Conservation (phyloP, 805 yeast genomes). For the Kodamaea nitidulidarum region DNA sequence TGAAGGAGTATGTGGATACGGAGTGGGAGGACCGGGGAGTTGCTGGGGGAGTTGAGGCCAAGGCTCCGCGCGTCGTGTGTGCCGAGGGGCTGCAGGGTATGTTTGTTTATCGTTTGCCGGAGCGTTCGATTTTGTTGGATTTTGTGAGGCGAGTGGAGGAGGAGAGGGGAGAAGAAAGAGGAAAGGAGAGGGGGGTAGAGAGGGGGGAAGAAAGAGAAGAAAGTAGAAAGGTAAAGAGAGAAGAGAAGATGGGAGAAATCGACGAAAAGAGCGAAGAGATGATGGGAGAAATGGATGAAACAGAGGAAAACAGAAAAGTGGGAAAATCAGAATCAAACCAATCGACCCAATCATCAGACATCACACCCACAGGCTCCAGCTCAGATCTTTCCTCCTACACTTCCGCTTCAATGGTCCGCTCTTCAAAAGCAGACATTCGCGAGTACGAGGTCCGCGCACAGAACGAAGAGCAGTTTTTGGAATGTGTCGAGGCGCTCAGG, state of each 20-base stretch:
- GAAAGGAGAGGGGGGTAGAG: constrained; percentile 35
- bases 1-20: constrained; percentile 1
- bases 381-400: too few relatives aligned
- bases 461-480: constrained; percentile 20
- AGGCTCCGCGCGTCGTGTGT: constrained; percentile 18
- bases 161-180: not conserved
- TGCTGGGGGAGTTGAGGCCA: constrained; percentile 21
- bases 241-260: constrained; percentile 28
- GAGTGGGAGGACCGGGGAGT: constrained; percentile 4
- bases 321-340: too few relatives aligned
- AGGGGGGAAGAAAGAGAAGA: not conserved
- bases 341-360: too few relatives aligned
- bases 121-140: constrained; percentile 62
- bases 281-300: too few relatives aligned
- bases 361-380: too few relatives aligned
- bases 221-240: constrained; percentile 16
- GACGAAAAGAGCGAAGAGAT: too few relatives aligned
- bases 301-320: not conserved
- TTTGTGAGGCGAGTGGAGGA: constrained; percentile 51
- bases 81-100: constrained; percentile 22
- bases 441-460: constrained; percentile 15
- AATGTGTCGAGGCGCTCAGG: constrained; percentile 12
- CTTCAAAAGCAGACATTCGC: constrained; percentile 14
- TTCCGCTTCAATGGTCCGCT: not conserved
- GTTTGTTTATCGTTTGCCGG: constrained; percentile 62